Evolutionary conservation across 208 protist genomes (phyloP), one percentile per base, ranked within the genome.

Genomic region (Leishmania tarentolae): DNA sequence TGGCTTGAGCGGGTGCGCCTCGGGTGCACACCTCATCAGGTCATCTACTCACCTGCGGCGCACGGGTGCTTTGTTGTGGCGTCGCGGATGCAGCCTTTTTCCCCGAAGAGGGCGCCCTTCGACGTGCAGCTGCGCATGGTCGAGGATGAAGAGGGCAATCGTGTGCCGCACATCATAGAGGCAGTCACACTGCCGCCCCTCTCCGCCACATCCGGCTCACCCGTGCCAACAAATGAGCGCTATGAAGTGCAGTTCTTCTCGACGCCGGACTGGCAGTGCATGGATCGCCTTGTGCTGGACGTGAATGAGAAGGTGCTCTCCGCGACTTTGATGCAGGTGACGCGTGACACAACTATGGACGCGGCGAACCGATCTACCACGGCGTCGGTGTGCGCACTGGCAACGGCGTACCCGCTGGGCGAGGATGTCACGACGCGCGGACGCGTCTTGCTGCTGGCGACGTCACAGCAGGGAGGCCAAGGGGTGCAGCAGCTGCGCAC

Each of bases 391-490:
- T 95, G 88, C 79, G 91, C 91, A n/a, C 68, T 98, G 35, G 91
- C 84, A 35, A 96, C 93, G n/a, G 93, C 91, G 24, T 98, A 96
- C 75, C 93, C 93, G 0, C 83, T 97, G 66, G 95, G 93, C 57
- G 95, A 98, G 76, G 93, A 97, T 83, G 87, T 96, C 63, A 94
- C 93, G 0, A 95, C 88, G 19, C 87, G 93, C 76, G 95, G 95
- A 6, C 88, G 95, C 31, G 35, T 96, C 44, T 47, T 96, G 52
- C 40, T 98, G 17, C 77, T 96, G 24, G 77, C 86, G 13, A 89
- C 90, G 44, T 85, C 83, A 31, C 88, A 79, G 37, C 59, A 80
- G 24, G 82, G 84, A 5, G 78, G 78, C 19, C 74, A 75, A 37
- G 63, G 59, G 53, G 37, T 42, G 69, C 79, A 83, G 75, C 78